A percentile compares a stretch with the other conserved stretches of the same genome.
Conservation (phyloP, 2,329 filamentous ascomycete species). For the Fusarium transvaalense region DNA sequence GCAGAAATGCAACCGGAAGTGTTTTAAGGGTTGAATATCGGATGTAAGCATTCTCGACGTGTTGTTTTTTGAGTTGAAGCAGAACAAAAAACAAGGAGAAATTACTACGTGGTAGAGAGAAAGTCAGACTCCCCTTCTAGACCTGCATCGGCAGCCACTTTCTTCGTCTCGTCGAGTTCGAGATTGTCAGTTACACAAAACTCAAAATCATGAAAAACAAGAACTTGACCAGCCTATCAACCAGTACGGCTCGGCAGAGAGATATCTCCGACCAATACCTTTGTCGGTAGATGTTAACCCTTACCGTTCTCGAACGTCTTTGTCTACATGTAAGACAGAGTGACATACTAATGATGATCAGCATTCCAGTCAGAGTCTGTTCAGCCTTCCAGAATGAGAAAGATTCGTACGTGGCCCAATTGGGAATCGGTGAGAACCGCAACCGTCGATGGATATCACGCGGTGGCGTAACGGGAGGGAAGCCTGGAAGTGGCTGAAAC, state of each 20-base stretch:
- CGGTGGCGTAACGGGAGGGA: neutral
- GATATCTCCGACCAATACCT: neutral
- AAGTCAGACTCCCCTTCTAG: neutral
- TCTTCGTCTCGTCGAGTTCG: neutral
- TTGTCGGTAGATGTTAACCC: neutral
- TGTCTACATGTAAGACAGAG: neutral
- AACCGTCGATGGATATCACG: constrained; percentile 10
- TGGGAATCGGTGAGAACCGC: neutral
- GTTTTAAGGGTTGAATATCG: neutral
- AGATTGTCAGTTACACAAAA: neutral
- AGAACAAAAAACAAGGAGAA: neutral
- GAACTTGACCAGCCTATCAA: neutral
- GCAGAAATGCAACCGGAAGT: neutral
- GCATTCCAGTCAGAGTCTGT: neutral
- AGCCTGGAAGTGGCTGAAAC: constrained; percentile 16
- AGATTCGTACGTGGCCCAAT: neutral
- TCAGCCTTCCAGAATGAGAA: neutral
- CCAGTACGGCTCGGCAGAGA: neutral
- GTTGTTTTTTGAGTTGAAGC: neutral
- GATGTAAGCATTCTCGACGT: neutral
- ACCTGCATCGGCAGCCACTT: neutral
- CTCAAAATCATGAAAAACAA: too few relatives aligned
- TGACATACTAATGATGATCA: neutral
- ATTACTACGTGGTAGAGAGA: neutral
- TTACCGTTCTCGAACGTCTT: neutral